Percentiles rank a stretch among this genome's conserved stretches.
phyloP scores from a whole-genome alignment of 768 basidiomycete genomes.

The Psilocybe cubensis region DNA sequence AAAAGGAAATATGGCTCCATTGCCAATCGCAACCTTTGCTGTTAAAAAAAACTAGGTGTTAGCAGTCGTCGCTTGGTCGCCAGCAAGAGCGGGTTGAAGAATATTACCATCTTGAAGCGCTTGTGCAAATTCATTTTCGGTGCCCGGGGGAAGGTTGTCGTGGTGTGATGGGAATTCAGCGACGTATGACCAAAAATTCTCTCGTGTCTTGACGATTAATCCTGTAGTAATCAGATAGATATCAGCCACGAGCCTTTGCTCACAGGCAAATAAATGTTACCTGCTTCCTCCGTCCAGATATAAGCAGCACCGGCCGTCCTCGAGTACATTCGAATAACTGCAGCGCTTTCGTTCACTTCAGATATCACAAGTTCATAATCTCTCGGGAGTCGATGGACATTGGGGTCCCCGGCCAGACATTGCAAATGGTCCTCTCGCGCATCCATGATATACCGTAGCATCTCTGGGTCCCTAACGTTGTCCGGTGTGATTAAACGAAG shows the following conservation, averaged over 20 bases:
- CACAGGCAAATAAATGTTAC: slow-evolving; percentile 22
- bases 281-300: slow-evolving; percentile 38
- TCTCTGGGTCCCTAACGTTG: slow-evolving; percentile 37
- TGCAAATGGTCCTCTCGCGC: slow-evolving; percentile 40
- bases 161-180: slow-evolving; percentile 49
- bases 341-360: slow-evolving; percentile 36
- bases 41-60: slow-evolving; percentile 9
- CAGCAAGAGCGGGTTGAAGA: not conserved
- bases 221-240: slow-evolving; percentile 21
- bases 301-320: slow-evolving; percentile 33
- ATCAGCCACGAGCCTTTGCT: not conserved
- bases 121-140: slow-evolving; percentile 36
- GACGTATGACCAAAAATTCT: slow-evolving; percentile 46
- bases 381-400: slow-evolving; percentile 31
- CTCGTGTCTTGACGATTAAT: slow-evolving; percentile 27
- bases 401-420: slow-evolving; percentile 32
- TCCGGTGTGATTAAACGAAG: slow-evolving; percentile 43
- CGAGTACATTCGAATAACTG: slow-evolving; percentile 43
- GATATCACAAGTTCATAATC: slow-evolving; percentile 46
- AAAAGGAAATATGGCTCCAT: slow-evolving; percentile 39
- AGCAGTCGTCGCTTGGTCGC: not conserved
- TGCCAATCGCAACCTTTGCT: slow-evolving; percentile 33
- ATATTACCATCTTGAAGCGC: slow-evolving; percentile 34
- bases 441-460: slow-evolving; percentile 35
- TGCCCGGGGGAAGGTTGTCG: slow-evolving; percentile 34